Base-by-base conservation (phyloP, 164 flowering plant species). In the Dillenia turbinata region DNA sequence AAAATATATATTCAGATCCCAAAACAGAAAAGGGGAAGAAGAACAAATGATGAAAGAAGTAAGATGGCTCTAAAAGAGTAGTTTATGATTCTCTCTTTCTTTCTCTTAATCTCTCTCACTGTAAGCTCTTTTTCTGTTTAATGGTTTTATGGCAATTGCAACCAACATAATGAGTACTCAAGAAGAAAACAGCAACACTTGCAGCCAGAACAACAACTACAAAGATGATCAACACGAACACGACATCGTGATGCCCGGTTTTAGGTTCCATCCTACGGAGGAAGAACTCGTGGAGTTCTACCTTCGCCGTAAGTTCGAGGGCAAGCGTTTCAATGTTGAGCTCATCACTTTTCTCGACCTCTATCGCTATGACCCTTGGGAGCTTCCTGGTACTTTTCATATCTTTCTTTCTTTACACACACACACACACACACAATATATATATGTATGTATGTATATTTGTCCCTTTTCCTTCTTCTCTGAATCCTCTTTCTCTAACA, bases 281-380 rank as follows among this genome's bases (percentile, higher is more conserved):
- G 99, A 94, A 79, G 99, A 94, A 64, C 90, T 94, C 11, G 83
- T 94, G 0, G 97, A 91, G 62, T 94, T 91, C 82, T 94, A 94
- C 81, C 95, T 94, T 69, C 95, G 97, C 61, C 93, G 97, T 57
- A 94, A 91, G 84, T 93, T 94, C 8, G 96, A 94, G 79, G 98
- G 98, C 66, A 91, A 89, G 64, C 76, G 87, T 12, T 91, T 91
- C 82, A 86, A 85, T 60, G 96, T 91, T 8, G 97, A 94, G 33
- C 96, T 94, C 76, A 94, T 94, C 45, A 84, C 96, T 75, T 88
- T 83, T 57, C 84, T 94, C 46, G 97, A 94, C 73, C 96, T 94
- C 62, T 94, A 91, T 74, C 93, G 92, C 73, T 86, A 85, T 48
- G 99, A 94, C 80, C 99, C 99, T 19, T 94, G 99, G 99, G 99